Base-by-base conservation (phyloP, 1,284 basidiomycete genomes). In the Trichosporon sp. region DNA sequence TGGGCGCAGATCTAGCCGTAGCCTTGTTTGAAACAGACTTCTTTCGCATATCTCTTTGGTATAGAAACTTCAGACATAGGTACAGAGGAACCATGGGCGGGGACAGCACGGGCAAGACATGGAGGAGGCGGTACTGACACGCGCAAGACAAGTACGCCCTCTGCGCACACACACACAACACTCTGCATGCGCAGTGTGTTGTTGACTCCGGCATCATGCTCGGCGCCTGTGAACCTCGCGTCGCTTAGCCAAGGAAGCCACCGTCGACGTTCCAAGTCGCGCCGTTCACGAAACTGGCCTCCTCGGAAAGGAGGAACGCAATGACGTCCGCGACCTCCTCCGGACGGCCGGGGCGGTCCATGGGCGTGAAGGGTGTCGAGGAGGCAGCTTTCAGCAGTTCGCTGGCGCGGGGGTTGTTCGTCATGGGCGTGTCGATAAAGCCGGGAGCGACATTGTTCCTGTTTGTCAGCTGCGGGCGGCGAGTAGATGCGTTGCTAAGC, bases 201-300 rank as follows among this genome's bases (percentile, higher is more conserved):
- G 26, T 26, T 26, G 26, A 26, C 26, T 26, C 26, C 26, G 26
- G 26, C 1, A 43, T 11, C 14, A 1, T 4, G 11, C 11, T 12
- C n/a, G 1, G 38, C 38, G 11, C 38, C 54, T 31, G 6, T 3
- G 10, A 26, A 12, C 54, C 12, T 26, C 54, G 21, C 3, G 26
- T 26, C 54, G 26, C 31, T 16, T 32, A 63, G 16, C 59, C 59
- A 32, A 56, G n/a, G 32, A 56, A 79, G 0, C 78, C 78, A n/a
- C 78, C 78, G 73, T 79, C 78, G 1, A 75, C 78, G 11, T 76
- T 71, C 77, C 75, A 79, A n/a, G 72, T 72, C n/a, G 77, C 76
- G 31, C 78, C 78, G 40, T 78, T 77, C 0, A 77, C 76, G 61
- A 78, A 79, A 48, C 74, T 76, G 21, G 77, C 76, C 70, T 75